These are phyloP conservation scores for Teunomyces cretensis DNA, from an alignment of 805 yeast species.

Conservation along the genomic window DNA sequence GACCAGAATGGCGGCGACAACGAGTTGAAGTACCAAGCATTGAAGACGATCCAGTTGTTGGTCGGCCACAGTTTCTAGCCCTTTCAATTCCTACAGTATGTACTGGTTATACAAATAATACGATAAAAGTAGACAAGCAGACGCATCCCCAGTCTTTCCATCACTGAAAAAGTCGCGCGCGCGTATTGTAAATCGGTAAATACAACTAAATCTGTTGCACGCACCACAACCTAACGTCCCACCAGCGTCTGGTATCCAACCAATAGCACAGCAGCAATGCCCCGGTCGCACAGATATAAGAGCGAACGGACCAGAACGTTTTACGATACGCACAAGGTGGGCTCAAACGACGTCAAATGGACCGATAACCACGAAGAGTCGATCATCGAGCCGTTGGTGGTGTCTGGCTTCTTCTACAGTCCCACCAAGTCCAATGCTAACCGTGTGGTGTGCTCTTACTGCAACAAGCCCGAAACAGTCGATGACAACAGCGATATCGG, in stretches of 20 bases:
- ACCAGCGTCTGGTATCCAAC: neutral
- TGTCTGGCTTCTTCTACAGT: slow-evolving; percentile 60
- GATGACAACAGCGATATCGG: neutral
- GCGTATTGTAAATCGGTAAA: neutral
- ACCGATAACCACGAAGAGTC: slow-evolving; percentile 11
- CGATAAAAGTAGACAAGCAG: neutral
- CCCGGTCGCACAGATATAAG: slow-evolving; percentile 13
- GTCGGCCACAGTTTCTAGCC: slow-evolving; percentile 73
- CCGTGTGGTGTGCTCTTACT: slow-evolving; percentile 58
- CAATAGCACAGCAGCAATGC: neutral
- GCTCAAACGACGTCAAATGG: slow-evolving; percentile 20
- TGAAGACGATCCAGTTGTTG: slow-evolving; percentile 90
- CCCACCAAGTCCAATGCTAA: slow-evolving; percentile 49
- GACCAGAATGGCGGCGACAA: slow-evolving; percentile 65
- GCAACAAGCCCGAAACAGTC: slow-evolving; percentile 26
- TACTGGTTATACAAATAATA: neutral
- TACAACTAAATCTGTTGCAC: neutral
- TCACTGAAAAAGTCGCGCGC: neutral
- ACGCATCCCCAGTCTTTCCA: too few species aligned
- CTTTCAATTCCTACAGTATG: neutral
- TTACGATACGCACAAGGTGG: slow-evolving; percentile 11
- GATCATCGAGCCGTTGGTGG: slow-evolving; percentile 42
- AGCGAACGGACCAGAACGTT: slow-evolving; percentile 19
- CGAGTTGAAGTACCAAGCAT: slow-evolving; percentile 91
- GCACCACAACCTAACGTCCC: neutral